phyloP scores from a whole-genome alignment of 2,329 filamentous ascomycete genomes.

The Scytalidium lignicola region DNA sequence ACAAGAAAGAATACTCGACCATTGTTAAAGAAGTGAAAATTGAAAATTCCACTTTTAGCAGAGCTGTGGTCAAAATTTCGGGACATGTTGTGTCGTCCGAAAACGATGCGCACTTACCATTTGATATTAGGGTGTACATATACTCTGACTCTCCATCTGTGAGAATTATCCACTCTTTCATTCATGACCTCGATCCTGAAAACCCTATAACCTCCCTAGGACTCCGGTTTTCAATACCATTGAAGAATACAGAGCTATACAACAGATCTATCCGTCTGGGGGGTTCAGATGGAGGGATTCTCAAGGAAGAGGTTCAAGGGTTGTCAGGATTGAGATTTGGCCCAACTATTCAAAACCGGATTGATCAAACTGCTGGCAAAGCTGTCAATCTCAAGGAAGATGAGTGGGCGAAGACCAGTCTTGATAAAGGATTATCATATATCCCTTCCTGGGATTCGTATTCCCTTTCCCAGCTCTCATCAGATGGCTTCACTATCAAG shows the following conservation, averaged over 20 bases:
- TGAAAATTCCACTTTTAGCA: constrained; percentile 35
- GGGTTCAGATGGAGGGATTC: constrained; percentile 48
- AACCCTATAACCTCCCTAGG: constrained; percentile 49
- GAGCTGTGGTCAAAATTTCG: constrained; percentile 39
- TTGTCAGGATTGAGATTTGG: constrained; percentile 48
- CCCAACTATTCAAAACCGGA: constrained; percentile 11
- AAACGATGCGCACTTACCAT: constrained; percentile 46
- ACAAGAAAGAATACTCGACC: constrained; percentile 28
- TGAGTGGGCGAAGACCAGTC: constrained; percentile 3
- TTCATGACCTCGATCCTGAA: constrained; percentile 45
- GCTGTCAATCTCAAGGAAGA: background rate
- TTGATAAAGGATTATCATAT: constrained; percentile 1
- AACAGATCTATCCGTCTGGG: constrained; percentile 55
- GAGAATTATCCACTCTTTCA: constrained; percentile 48
- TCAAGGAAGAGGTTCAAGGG: constrained; percentile 54
- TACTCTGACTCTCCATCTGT: constrained; percentile 53
- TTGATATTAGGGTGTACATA: constrained; percentile 52
- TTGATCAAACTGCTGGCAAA: constrained; percentile 4
- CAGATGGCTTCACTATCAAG: constrained; percentile 55
- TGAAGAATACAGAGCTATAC: constrained; percentile 46
- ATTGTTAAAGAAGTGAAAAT: constrained; percentile 46
- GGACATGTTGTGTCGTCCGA: constrained; percentile 23
- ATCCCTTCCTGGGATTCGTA: constrained; percentile 54
- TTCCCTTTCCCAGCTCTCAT: constrained; percentile 49
- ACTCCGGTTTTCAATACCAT: constrained; percentile 49